A percentile compares a stretch with the other conserved stretches of the same genome.
phyloP scores from a whole-genome alignment of 768 basidiomycete genomes.

The Leccinum disarticulatum region DNA sequence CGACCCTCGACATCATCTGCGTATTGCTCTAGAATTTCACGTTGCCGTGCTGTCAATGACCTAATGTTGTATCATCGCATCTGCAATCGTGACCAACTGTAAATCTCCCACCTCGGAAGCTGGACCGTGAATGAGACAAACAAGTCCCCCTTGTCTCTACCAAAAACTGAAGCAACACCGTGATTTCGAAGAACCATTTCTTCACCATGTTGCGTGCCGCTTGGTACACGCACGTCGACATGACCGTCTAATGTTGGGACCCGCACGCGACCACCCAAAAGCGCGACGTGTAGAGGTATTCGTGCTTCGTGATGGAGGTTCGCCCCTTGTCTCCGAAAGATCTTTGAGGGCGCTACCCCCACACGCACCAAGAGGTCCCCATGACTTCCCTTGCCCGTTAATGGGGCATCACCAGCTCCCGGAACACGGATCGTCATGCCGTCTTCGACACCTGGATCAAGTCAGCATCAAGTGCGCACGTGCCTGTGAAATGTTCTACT shows the following conservation, averaged over 20 bases:
- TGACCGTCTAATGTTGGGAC: constrained; percentile 96
- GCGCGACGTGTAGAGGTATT: constrained; percentile 87
- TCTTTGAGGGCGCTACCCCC: constrained; percentile 76
- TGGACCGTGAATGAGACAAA: constrained; percentile 86
- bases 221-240: constrained; percentile 89
- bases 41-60: constrained; percentile 79
- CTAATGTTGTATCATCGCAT: constrained; percentile 40
- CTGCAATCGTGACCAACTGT: constrained; percentile 6
- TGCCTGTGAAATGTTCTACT: background rate
- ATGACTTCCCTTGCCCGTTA: constrained; percentile 70
- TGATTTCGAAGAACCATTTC: constrained; percentile 92
- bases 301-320: constrained; percentile 88
- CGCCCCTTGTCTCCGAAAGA: constrained; percentile 87
- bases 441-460: constrained; percentile 78
- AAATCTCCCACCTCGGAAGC: constrained; percentile 76
- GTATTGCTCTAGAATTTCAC: constrained; percentile 83
- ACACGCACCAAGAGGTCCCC: constrained; percentile 91
- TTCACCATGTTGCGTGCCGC: constrained; percentile 94
- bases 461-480: constrained; percentile 10
- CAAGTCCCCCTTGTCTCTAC: constrained; percentile 72
- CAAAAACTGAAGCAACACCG: constrained; percentile 68
- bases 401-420: constrained; percentile 79
- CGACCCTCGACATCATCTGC: constrained; percentile 92
- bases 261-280: constrained; percentile 90
- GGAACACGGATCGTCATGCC: constrained; percentile 88